A percentile compares a stretch with the other conserved stretches of the same genome.
Conservation (phyloP, 192 early-diverging fungal species). For the Coemansia sp. region DNA sequence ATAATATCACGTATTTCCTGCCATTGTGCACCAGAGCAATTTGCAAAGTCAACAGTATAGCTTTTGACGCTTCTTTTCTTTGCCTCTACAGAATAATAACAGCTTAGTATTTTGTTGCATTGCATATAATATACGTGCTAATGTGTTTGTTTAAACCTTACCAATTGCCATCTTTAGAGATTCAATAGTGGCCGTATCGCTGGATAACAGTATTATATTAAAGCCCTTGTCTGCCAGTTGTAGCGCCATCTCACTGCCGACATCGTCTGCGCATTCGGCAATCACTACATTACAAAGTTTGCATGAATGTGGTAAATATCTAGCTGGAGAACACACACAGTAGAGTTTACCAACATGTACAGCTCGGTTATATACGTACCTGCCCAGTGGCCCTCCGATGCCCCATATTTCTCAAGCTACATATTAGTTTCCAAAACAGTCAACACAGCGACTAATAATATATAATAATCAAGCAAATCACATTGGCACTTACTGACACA, state of each 20-base stretch:
- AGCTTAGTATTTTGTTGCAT: background rate
- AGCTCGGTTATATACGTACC: constrained; percentile 31
- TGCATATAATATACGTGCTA: constrained; percentile 7
- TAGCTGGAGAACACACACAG: constrained; percentile 58
- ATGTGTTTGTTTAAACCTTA: constrained; percentile 37
- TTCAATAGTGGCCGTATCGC: constrained; percentile 77
- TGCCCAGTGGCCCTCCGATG: constrained; percentile 51
- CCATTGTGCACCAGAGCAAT: constrained; percentile 40
- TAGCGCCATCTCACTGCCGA: constrained; percentile 88
- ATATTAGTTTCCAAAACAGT: background rate
- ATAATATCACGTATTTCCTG: constrained; percentile 65
- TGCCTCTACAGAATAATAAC: constrained; percentile 17
- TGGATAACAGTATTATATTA: constrained; percentile 81
- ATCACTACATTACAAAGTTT: constrained; percentile 59
- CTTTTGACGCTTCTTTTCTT: constrained; percentile 58
- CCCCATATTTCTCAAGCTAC: constrained; percentile 50
- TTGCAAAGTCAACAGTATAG: constrained; percentile 77
- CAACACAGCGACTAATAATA: background rate
- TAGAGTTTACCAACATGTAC: constrained; percentile 4
- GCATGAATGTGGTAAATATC: constrained; percentile 69
- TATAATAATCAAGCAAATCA: background rate
- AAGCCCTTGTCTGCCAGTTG: constrained; percentile 79
- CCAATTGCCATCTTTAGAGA: constrained; percentile 63
- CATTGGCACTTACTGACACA: constrained; percentile 24
- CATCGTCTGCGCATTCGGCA: constrained; percentile 93